Conservation (phyloP, 148 eudicot genomes). For the Diospyros lotus region DNA sequence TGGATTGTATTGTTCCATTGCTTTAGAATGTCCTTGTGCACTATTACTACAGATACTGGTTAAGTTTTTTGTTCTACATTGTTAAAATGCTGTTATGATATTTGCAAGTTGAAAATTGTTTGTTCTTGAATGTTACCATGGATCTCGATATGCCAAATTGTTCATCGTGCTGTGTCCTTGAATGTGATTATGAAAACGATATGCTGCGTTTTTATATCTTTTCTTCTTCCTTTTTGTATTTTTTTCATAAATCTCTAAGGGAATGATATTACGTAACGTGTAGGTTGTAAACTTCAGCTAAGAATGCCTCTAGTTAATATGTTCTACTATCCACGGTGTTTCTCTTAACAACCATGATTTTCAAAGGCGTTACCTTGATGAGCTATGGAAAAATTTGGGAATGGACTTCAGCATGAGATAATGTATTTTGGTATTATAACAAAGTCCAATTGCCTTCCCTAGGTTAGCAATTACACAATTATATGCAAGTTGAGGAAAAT, state of each 20-base stretch:
- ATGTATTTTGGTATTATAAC: neutral
- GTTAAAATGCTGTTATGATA: neutral
- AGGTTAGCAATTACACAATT: neutral
- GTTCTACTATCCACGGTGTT: neutral
- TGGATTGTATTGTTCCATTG: slow-evolving; percentile 2
- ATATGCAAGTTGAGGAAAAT: neutral
- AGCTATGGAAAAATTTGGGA: neutral
- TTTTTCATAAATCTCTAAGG: neutral
- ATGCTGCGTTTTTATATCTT: neutral
- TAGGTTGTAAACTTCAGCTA: neutral
- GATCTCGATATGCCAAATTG: neutral
- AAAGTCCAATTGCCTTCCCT: neutral
- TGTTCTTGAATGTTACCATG: neutral
- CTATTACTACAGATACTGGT: neutral
- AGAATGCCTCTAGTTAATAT: neutral
- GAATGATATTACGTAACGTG: neutral
- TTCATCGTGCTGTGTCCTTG: neutral
- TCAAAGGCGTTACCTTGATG: neutral
- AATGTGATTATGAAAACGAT: neutral
- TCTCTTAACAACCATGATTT: neutral
- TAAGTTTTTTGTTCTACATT: neutral
- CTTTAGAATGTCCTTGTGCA: neutral
- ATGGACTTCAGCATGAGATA: neutral
- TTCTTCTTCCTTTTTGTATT: too few species aligned
- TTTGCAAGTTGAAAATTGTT: neutral